A percentile compares a stretch with the other conserved stretches of the same genome.
Evolutionary conservation across 176 grass and related monocot species (phyloP).

Genomic region (Hordeum vulgare): MorexV3_pseudomolecules_assembly NC_058521.1:46876364-46876863

Average conservation of each 20-base stretch:
- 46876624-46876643: not conserved
- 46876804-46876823: conserved; percentile 57
- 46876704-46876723: not conserved
- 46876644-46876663: not conserved
- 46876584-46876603: not conserved
- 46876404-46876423: conserved; percentile 76
- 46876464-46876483: conserved; percentile 80
- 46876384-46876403: conserved; percentile 89
- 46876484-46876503: conserved; percentile 62
- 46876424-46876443: conserved; percentile 71
- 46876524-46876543: conserved; percentile 56
- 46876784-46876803: not conserved
- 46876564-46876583: conserved; percentile 1
- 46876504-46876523: conserved; percentile 64
- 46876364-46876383: conserved; percentile 57
- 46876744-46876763: conserved; percentile 86
- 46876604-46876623: not conserved
- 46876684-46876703: not conserved
- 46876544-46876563: not conserved
- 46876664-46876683: not conserved
- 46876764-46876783: conserved; percentile 61
- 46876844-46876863: conserved; percentile 69
- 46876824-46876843: conserved; percentile 85
- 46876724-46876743: conserved; percentile 28
- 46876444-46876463: conserved; percentile 22